These are phyloP conservation scores for Carex cristatella DNA, from an alignment of 176 grass and related monocot species.

Conservation along the genomic window DNA sequence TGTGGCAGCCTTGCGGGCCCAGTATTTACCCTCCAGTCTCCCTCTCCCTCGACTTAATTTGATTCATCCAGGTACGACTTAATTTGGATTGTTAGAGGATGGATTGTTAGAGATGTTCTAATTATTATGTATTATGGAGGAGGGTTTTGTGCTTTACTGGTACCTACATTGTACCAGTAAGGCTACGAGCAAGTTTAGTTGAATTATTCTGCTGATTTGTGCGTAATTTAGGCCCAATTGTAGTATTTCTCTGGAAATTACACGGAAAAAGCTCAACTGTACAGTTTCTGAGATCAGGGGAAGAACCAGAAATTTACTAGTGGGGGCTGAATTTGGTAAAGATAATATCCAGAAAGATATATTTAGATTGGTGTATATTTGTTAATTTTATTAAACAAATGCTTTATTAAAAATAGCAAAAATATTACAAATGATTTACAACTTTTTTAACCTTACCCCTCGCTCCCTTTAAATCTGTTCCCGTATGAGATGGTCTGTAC, in stretches of 20 bases:
- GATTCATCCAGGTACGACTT: constrained; percentile 42
- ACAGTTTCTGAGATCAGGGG: background rate
- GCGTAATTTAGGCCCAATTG: background rate
- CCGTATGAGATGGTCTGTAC: background rate
- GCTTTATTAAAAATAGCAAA: no score
- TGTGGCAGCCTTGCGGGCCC: constrained; percentile 4
- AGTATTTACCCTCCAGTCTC: constrained; percentile 58
- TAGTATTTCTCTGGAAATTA: background rate
- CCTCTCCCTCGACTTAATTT: constrained; percentile 69
- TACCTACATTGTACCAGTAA: background rate
- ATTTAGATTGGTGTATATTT: no score
- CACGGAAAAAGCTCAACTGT: background rate
- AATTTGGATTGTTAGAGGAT: no score
- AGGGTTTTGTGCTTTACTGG: background rate
- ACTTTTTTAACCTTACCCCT: no score
- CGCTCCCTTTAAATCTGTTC: no score
- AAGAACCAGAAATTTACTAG: background rate
- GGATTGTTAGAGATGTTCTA: background rate
- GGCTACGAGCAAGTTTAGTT: background rate
- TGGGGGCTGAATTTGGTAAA: no score
- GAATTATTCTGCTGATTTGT: background rate
- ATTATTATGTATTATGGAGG: background rate
- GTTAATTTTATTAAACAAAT: no score
- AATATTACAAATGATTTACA: background rate
- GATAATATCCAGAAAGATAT: no score